Conservation (phyloP, 2,329 filamentous ascomycete genomes). For the Hypoxylon sp. region DNA sequence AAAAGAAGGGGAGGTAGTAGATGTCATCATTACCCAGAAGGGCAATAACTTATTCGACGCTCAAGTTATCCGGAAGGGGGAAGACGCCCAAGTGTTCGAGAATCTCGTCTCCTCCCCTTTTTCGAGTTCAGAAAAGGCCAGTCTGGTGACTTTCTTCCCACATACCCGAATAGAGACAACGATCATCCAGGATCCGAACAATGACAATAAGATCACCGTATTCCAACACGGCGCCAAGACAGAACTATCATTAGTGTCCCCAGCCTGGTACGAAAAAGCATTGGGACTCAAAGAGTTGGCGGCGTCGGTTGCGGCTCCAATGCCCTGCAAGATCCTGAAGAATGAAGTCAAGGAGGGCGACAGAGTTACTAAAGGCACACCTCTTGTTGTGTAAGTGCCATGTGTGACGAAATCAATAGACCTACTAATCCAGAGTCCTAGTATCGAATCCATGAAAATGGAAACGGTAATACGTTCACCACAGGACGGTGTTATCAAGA, state of each 20-base stretch:
- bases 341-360: conserved; percentile 90
- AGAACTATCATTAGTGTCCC: conserved; percentile 70
- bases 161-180: conserved; percentile 84
- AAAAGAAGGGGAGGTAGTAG: conserved; percentile 74
- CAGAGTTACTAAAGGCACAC: conserved; percentile 84
- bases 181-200: conserved; percentile 71
- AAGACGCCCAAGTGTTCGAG: conserved; percentile 60
- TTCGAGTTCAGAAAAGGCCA: conserved; percentile 51
- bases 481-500: conserved; percentile 78
- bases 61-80: conserved; percentile 60
- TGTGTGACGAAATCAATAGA: not conserved
- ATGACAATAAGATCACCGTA: conserved; percentile 75
- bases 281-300: conserved; percentile 84
- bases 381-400: conserved; percentile 80
- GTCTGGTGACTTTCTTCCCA: conserved; percentile 82
- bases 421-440: conserved; percentile 51
- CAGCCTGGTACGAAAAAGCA: conserved; percentile 89
- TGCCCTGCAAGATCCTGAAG: conserved; percentile 96
- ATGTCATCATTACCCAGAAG: conserved; percentile 66
- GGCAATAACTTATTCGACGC: conserved; percentile 64
- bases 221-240: conserved; percentile 80
- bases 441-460: conserved; percentile 92
- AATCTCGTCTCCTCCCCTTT: conserved; percentile 62
- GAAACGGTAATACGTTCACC: conserved; percentile 86
- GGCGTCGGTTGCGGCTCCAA: conserved; percentile 90